Evolutionary conservation across 2,329 filamentous ascomycete genomes (phyloP).

Genomic region (Microsporum canis): DNA sequence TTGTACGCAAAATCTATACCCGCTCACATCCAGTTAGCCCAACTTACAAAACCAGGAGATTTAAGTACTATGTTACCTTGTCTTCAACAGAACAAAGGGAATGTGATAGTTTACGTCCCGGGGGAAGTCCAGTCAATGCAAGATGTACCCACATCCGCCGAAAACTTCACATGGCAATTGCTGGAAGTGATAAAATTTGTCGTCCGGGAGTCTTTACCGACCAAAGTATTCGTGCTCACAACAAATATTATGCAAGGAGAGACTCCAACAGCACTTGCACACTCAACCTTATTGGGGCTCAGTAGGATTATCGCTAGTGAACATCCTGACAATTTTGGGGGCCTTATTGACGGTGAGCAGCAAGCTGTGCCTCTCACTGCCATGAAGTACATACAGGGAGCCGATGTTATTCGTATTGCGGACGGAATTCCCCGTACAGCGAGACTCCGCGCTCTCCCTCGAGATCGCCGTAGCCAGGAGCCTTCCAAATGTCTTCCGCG

Average conservation of each 20-base stretch:
- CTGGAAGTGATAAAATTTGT: not conserved
- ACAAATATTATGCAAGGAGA: not conserved
- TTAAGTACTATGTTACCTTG: not conserved
- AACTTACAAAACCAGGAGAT: not conserved
- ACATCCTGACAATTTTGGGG: not conserved
- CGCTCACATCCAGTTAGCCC: not conserved
- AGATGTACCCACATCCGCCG: not conserved
- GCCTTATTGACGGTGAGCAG: not conserved
- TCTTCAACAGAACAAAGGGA: not conserved
- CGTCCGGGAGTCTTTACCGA: not conserved
- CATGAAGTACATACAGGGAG: not conserved
- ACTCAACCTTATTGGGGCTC: not conserved
- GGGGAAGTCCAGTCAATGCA: not conserved
- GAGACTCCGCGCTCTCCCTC: not conserved
- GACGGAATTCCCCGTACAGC: not conserved
- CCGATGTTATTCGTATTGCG: not conserved
- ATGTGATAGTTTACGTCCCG: not conserved
- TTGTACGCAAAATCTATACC: not conserved
- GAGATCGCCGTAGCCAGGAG: not conserved
- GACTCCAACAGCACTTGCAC: not conserved
- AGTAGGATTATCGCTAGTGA: not conserved
- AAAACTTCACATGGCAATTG: not conserved
- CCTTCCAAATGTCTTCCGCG: not conserved
- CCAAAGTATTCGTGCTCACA: not conserved
- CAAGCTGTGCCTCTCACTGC: not conserved